Conservation (phyloP, 768 basidiomycete species). For the Mycena venus region DNA sequence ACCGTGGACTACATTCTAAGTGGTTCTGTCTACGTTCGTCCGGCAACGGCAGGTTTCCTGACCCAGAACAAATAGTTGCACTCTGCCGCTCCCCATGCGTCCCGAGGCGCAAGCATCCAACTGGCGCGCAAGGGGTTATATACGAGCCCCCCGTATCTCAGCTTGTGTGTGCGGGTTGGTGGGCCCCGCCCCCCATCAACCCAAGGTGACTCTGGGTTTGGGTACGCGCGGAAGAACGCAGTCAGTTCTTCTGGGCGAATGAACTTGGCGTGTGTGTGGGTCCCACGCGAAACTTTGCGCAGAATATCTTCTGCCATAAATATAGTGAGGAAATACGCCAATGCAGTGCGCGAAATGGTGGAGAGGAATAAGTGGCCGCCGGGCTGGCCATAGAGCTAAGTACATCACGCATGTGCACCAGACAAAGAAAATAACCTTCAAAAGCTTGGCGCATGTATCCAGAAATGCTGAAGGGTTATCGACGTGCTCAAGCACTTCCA, state of each 20-base stretch:
- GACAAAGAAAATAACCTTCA: slow-evolving; percentile 71
- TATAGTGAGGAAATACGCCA: slow-evolving; percentile 65
- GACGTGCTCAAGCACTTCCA: slow-evolving; percentile 99
- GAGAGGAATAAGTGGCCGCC: slow-evolving; percentile 97
- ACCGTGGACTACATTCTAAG: too few species aligned
- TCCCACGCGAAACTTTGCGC: slow-evolving; percentile 85
- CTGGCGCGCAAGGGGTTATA: slow-evolving; percentile 79
- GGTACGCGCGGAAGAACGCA: slow-evolving; percentile 81
- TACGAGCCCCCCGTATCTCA: slow-evolving; percentile 83
- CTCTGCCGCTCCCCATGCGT: slow-evolving; percentile 64
- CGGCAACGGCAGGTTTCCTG: slow-evolving; percentile 67
- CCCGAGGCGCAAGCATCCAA: slow-evolving; percentile 79
- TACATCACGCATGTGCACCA: too few species aligned
- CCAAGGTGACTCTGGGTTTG: slow-evolving; percentile 16
- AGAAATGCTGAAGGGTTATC: slow-evolving; percentile 92
- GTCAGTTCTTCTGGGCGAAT: slow-evolving; percentile 89
- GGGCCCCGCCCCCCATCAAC: slow-evolving; percentile 30
- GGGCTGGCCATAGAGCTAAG: slow-evolving; percentile 65
- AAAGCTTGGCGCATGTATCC: slow-evolving; percentile 81
- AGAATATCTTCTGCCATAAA: slow-evolving; percentile 85
- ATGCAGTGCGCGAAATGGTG: slow-evolving; percentile 85
- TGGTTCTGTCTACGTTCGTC: too few species aligned
- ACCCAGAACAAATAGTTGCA: slow-evolving; percentile 93
- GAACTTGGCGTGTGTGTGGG: slow-evolving; percentile 93
- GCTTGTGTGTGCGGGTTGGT: slow-evolving; percentile 76